Percentiles rank a stretch among this genome's conserved stretches.
Conservation (phyloP, 305 asterid species). For the Salvia sclarea region DNA sequence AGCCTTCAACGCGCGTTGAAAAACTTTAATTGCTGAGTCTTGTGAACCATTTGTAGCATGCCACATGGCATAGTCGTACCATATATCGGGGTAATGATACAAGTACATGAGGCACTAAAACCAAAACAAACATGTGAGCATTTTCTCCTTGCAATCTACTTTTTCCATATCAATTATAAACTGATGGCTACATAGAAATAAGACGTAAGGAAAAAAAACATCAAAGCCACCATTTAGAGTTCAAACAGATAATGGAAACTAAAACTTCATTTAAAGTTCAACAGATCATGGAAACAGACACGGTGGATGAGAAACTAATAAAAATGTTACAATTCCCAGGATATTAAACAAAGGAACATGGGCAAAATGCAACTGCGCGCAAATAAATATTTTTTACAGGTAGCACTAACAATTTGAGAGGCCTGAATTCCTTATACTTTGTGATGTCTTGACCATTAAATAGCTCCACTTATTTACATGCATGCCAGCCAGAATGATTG, state of each 20-base stretch:
- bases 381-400: conserved; percentile 3
- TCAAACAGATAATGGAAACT: conserved; percentile 3
- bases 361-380: conserved; percentile 1
- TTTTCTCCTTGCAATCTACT: conserved; percentile 3
- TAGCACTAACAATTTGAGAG: background rate
- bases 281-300: background rate
- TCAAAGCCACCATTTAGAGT: background rate
- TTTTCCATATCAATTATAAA: background rate
- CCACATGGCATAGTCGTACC: conserved; percentile 97
- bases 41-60: conserved; percentile 81
- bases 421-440: background rate
- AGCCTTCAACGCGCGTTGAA: conserved; percentile 89
- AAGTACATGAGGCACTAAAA: conserved; percentile 89
- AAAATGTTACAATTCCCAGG: too few species aligned
- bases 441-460: background rate
- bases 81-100: conserved; percentile 91
- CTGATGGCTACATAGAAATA: background rate
- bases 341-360: background rate
- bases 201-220: conserved; percentile 1
- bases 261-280: background rate
- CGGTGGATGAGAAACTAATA: background rate
- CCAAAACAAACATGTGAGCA: conserved; percentile 39
- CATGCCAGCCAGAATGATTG: background rate
- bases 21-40: conserved; percentile 82
- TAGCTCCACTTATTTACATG: background rate